Conservation (phyloP, 768 basidiomycete genomes). For the Suillus placidus region DNA sequence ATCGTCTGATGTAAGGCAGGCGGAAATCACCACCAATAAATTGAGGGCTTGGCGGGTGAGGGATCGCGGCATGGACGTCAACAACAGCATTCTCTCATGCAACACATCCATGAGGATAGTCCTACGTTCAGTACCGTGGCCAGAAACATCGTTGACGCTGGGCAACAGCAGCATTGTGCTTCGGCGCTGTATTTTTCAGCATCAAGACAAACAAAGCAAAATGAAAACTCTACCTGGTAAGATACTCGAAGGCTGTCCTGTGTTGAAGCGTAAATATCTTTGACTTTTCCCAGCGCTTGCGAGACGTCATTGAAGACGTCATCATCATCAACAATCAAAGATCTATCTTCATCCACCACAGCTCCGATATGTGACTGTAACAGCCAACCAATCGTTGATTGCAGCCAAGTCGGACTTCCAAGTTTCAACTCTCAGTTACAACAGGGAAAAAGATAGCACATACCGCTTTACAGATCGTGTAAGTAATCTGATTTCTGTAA, state of each 20-base stretch:
- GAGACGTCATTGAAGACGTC: slow-evolving; percentile 47
- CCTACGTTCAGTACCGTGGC: slow-evolving; percentile 14
- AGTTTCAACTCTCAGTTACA: slow-evolving; percentile 30
- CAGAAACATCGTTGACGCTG: slow-evolving; percentile 18
- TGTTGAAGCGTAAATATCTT: slow-evolving; percentile 54
- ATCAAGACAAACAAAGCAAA: slow-evolving; percentile 10
- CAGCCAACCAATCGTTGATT: slow-evolving; percentile 34
- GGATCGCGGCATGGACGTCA: slow-evolving; percentile 48
- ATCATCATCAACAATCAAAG: slow-evolving; percentile 37
- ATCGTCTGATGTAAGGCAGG: slow-evolving; percentile 51
- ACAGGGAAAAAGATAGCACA: slow-evolving; percentile 22
- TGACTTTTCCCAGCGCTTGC: slow-evolving; percentile 45
- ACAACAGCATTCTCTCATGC: slow-evolving; percentile 38
- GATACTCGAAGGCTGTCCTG: slow-evolving; percentile 47
- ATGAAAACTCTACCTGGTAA: slow-evolving; percentile 41
- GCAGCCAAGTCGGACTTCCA: slow-evolving; percentile 34
- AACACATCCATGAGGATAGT: slow-evolving; percentile 41
- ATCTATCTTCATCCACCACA: slow-evolving; percentile 23
- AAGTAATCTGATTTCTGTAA: slow-evolving; percentile 64
- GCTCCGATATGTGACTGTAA: slow-evolving; percentile 24
- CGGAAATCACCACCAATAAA: slow-evolving; percentile 65
- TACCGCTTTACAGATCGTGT: slow-evolving; percentile 68
- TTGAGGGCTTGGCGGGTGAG: slow-evolving; percentile 52
- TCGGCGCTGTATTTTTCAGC: slow-evolving; percentile 38
- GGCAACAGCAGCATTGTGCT: slow-evolving; percentile 44